A percentile compares a stretch with the other conserved stretches of the same genome.
Conservation (phyloP, 345 rosid species). For the Firmiana major region DNA sequence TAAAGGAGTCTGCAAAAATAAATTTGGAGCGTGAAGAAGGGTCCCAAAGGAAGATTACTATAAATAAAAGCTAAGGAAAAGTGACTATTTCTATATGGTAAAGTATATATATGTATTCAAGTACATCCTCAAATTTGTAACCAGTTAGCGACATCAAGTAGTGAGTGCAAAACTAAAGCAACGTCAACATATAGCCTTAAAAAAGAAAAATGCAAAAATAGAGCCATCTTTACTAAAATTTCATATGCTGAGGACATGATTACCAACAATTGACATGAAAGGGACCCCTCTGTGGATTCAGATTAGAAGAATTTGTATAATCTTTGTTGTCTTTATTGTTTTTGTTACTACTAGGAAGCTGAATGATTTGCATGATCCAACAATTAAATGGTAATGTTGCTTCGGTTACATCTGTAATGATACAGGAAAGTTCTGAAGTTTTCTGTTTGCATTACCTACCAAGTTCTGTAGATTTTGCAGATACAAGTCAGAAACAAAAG, state of each 20-base stretch:
- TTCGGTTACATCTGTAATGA: neutral
- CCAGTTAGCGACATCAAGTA: neutral
- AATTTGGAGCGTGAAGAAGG: neutral
- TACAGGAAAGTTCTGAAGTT: neutral
- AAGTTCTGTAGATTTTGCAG: constrained; percentile 1
- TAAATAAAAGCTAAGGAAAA: neutral
- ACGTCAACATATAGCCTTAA: neutral
- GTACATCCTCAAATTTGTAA: neutral
- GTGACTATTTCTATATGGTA: neutral
- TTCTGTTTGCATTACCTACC: neutral
- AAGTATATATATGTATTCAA: neutral
- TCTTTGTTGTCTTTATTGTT: constrained; percentile 6
- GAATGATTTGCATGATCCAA: constrained; percentile 12
- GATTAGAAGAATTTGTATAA: constrained; percentile 10
- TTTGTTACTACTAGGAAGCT: neutral
- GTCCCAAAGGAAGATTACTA: neutral
- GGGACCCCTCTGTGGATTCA: neutral
- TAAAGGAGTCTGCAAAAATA: constrained; percentile 70
- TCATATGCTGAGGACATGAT: constrained; percentile 7
- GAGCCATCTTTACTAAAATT: neutral
- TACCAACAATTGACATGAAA: neutral
- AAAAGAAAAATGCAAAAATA: neutral
- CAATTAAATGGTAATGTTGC: neutral
- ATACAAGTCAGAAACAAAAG: neutral
- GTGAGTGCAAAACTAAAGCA: constrained; percentile 1